Percentiles rank a stretch among this genome's conserved stretches.
Conservation (phyloP, 176 grass and related monocot species). For the Bonia amplexicaulis region DNA sequence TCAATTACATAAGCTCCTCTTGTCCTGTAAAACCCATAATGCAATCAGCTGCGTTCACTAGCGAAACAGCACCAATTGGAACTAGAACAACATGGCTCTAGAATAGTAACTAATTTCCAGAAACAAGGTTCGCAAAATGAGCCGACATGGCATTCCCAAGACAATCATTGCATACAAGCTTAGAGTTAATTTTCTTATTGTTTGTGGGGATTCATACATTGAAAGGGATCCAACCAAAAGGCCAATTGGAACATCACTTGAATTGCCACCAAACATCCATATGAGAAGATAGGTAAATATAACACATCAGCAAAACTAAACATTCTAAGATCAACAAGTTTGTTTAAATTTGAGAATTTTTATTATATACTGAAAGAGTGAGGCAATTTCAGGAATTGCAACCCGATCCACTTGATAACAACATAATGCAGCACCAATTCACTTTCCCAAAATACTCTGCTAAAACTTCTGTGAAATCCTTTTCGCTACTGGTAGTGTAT, state of each 20-base stretch:
- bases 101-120: neutral
- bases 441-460: neutral
- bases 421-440: neutral
- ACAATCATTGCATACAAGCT: neutral
- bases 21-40: neutral
- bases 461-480: neutral
- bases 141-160: neutral
- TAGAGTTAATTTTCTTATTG: neutral
- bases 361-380: neutral
- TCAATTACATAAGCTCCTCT: neutral
- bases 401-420: neutral
- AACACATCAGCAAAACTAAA: neutral
- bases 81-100: neutral
- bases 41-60: neutral
- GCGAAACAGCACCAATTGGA: neutral
- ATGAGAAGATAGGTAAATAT: neutral
- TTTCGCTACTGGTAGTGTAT: neutral
- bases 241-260: neutral
- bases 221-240: neutral
- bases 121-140: neutral
- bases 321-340: neutral
- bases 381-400: neutral
- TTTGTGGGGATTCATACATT: neutral
- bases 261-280: neutral
- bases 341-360: neutral